Conservation (phyloP, 805 yeast species). For the Pichia manshurica region DNA sequence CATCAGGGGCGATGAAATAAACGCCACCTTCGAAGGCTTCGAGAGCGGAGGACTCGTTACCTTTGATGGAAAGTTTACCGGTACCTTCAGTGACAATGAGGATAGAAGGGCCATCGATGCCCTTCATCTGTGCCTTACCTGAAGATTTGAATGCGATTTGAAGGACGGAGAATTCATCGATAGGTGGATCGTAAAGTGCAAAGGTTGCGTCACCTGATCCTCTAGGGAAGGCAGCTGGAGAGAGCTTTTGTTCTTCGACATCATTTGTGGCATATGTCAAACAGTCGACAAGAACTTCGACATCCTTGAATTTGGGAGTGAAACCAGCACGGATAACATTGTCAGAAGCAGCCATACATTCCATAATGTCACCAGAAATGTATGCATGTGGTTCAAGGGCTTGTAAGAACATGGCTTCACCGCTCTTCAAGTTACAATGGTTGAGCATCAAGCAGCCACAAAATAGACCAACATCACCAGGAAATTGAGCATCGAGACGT, state of each 20-base stretch:
- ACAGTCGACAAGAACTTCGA: conserved; percentile 80
- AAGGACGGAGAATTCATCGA: conserved; percentile 92
- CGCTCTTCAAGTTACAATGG: conserved; percentile 74
- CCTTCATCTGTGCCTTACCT: conserved; percentile 50
- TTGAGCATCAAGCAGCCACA: conserved; percentile 92
- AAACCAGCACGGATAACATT: conserved; percentile 98
- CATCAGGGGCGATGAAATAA: conserved; percentile 77
- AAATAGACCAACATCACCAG: conserved; percentile 89
- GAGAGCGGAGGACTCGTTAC: conserved; percentile 33
- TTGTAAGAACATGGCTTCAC: conserved; percentile 94
- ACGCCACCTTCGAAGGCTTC: conserved; percentile 67
- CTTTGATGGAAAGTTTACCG: conserved; percentile 50
- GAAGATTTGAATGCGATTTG: conserved; percentile 61
- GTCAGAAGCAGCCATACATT: conserved; percentile 99
- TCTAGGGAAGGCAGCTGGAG: conserved; percentile 51
- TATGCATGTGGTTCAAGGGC: conserved; percentile 99
- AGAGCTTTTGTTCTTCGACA: conserved; percentile 89
- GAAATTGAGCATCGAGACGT: conserved; percentile 81
- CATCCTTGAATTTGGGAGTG: conserved; percentile 99
- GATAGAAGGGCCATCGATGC: conserved; percentile 81
- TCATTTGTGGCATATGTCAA: conserved; percentile 85
- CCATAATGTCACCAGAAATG: conserved; percentile 94
- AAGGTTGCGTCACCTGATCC: conserved; percentile 63
- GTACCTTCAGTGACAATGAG: conserved; percentile 76
- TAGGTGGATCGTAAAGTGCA: conserved; percentile 87